phyloP scores from a whole-genome alignment of 208 protist species.

The Phytomonas francai region DNA sequence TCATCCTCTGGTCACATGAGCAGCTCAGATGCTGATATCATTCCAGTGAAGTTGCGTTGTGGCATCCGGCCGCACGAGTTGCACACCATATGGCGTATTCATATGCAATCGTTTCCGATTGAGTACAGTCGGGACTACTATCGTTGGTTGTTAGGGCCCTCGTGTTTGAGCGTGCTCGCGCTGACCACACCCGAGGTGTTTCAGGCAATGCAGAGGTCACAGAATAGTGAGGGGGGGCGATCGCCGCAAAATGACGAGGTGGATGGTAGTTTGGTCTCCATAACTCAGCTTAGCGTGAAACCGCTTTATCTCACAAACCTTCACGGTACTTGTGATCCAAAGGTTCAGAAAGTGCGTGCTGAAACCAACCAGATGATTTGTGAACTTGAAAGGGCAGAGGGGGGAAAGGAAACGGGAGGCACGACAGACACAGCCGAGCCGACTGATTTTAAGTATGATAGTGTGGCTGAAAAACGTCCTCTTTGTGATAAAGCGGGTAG shows the following conservation, averaged over 20 bases:
- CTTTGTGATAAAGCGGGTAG: background rate
- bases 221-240: background rate
- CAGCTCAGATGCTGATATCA: background rate
- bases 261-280: background rate
- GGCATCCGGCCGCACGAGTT: constrained; percentile 36
- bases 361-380: background rate
- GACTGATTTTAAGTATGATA: background rate
- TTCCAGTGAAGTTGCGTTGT: constrained; percentile 60
- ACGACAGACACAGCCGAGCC: background rate
- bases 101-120: constrained; percentile 50
- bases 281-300: background rate
- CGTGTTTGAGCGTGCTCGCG: constrained; percentile 35
- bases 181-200: constrained; percentile 24
- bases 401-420: background rate
- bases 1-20: background rate
- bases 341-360: background rate
- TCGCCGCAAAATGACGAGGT: background rate
- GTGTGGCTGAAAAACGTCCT: background rate
- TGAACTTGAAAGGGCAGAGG: background rate
- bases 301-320: background rate
- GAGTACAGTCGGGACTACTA: constrained; percentile 52
- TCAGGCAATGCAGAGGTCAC: background rate
- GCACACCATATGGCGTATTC: constrained; percentile 30
- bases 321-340: background rate
- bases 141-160: constrained; percentile 18